phyloP scores from a whole-genome alignment of 2,329 filamentous ascomycete species.

The Aspergillus fumigatus region DNA sequence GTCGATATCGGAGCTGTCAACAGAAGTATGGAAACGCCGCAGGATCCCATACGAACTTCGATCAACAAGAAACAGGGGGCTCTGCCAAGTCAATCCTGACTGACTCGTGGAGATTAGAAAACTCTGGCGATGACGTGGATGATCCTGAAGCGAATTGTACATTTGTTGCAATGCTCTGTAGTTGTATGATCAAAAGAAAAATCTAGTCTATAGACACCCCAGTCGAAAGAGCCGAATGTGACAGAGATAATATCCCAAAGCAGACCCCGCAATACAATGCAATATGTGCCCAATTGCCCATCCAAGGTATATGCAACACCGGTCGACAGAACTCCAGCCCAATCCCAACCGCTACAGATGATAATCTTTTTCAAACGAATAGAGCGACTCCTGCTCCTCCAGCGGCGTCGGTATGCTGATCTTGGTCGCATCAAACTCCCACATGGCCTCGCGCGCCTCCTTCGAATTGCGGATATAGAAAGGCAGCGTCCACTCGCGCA shows the following conservation, averaged over 20 bases:
- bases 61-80: not conserved
- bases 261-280: not conserved
- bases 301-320: not conserved
- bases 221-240: too few relatives aligned
- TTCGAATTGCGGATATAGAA: constrained; percentile 28
- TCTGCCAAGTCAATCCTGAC: not conserved
- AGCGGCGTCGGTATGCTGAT: constrained; percentile 26
- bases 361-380: constrained; percentile 22
- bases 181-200: too few relatives aligned
- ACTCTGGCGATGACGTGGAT: not conserved
- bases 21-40: too few relatives aligned
- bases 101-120: not conserved
- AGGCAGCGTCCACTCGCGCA: constrained; percentile 39
- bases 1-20: too few relatives aligned
- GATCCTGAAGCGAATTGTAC: too few relatives aligned
- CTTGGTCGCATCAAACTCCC: constrained; percentile 35
- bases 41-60: too few relatives aligned
- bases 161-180: too few relatives aligned
- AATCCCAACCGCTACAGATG: not conserved
- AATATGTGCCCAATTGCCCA: not conserved
- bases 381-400: constrained; percentile 20
- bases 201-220: too few relatives aligned
- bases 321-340: not conserved
- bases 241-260: not conserved
- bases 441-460: constrained; percentile 27